Base-by-base conservation (phyloP, 345 rosid genomes). In the Pugionium cornutum region DNA sequence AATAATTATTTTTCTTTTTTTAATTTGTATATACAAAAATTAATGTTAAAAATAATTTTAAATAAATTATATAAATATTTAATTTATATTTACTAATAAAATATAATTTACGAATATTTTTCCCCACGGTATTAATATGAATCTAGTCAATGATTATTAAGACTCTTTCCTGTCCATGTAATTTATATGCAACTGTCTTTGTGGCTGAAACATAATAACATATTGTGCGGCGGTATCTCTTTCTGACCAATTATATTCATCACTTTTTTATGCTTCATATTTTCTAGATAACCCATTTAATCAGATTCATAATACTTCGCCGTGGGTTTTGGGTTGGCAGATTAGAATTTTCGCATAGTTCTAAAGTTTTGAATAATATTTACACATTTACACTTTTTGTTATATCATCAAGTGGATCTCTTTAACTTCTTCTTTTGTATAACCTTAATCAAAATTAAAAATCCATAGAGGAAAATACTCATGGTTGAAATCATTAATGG, bases 131-230 rank as follows among this genome's bases (percentile, higher is more conserved):
- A n/a, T n/a, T n/a, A n/a, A n/a, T 18, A 18, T 18, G 18, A 18
- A 18, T 18, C 18, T 18, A 18, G 7, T 72, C 7, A 71, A 56
- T 64, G 70, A 56, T 64, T 41, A 42, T 27, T 5, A 28, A 48
- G 65, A 34, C 46, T 56, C n/a, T 33, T 51, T 71, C 70, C 1
- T 51, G 70, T 71, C 65, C 75, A 57, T 64, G 50, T 57, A 71
- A 64, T 64, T 48, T 45, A 43, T 70, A 29, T 11, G 67, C 48
- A 8, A 69, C 54, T 52, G 36, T 61, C 18, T 52, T 34, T 45
- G 68, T 70, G 62, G 74, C 41, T 53, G 63, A 54, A 62, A 62
- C 28, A 45, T 18, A 18, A 18, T 18, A 62, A 29, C 62, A 64
- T 41, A 40, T 7, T 64, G 32, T 48, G 59, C 64, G 70, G 69